Evolutionary conservation across 2,329 filamentous ascomycete genomes (phyloP), one percentile per base, ranked within the genome.

Genomic region (Xylariaceae sp.): DNA sequence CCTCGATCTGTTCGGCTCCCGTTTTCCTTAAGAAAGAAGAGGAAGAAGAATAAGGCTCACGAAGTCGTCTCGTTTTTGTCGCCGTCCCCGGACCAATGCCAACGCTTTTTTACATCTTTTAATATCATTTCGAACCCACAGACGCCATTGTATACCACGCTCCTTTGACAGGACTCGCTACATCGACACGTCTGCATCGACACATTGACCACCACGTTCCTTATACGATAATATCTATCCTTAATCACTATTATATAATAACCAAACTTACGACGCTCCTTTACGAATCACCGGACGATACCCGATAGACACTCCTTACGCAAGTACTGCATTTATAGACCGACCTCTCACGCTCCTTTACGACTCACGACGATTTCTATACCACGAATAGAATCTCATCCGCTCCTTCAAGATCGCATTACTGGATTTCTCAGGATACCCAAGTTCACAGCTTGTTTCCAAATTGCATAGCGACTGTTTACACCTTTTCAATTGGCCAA

Each of bases 401-500:
- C 71, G 66, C 69, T 75, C 72, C 71, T 71, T 73, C 23, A 67
- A 65, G 60, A 64, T 65, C 67, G 66, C 67, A 70, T 67, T 66
- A 66, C 71, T 65, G 71, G 66, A 68, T 70, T 68, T 65, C 67
- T 63, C 62, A 70, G 60, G 70, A 74, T 73, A 71, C 68, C 70
- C 68, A 56, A 60, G 55, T 55, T 30, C 61, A 63, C 71, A 68
- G 75, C 72, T 72, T 76, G 58, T 76, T 74, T 64, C 76, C 75
- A 77, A 77, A 78, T 73, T 81, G 79, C 80, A 82, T 82, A 81
- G 80, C 80, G 79, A 78, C 77, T 79, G 75, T 77, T 77, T 76
- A 70, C 64, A 68, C 58, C 59, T 65, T 66, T 71, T 67, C 58
- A 64, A 66, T 58, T 58, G 68, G 67, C 64, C 64, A 62, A 57